Conservation (phyloP, 345 rosid species). For the Melaleuca quinquenervia region DNA sequence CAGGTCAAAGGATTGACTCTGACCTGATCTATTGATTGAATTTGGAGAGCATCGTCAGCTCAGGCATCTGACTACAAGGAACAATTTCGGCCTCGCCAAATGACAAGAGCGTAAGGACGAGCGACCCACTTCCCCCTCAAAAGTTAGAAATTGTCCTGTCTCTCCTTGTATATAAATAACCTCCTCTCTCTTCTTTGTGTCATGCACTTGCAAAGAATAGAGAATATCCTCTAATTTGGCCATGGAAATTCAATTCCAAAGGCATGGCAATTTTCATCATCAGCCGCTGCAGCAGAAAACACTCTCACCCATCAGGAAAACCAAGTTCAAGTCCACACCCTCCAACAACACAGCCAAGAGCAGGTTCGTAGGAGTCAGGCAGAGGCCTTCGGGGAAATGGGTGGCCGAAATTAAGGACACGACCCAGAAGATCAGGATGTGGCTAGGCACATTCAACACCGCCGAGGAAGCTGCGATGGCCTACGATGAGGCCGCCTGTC, state of each 20-base stretch:
- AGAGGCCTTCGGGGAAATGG: conserved; percentile 92
- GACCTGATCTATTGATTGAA: background rate
- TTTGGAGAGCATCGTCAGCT: background rate
- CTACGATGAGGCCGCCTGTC: conserved; percentile 83
- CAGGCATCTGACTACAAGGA: conserved; percentile 3
- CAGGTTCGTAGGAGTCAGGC: conserved; percentile 80
- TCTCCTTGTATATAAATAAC: conserved; percentile 6
- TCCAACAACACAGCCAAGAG: conserved; percentile 8
- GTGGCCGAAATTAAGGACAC: conserved; percentile 94
- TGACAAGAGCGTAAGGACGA: conserved; percentile 26
- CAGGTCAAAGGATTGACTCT: background rate
- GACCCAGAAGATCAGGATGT: conserved; percentile 78
- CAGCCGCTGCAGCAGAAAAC: background rate
- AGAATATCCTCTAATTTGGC: background rate
- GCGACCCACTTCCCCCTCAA: conserved; percentile 34
- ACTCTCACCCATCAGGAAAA: conserved; percentile 5
- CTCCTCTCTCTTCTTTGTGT: background rate
- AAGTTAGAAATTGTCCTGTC: background rate
- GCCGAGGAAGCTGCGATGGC: conserved; percentile 89
- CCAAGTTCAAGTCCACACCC: conserved; percentile 14
- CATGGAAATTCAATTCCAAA: conserved; percentile 12
- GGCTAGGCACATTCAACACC: conserved; percentile 77
- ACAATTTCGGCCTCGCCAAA: conserved; percentile 1
- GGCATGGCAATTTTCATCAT: background rate
- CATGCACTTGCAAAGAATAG: background rate